Base-by-base conservation (phyloP, 345 rosid genomes). In the Turnera subulata region DNA sequence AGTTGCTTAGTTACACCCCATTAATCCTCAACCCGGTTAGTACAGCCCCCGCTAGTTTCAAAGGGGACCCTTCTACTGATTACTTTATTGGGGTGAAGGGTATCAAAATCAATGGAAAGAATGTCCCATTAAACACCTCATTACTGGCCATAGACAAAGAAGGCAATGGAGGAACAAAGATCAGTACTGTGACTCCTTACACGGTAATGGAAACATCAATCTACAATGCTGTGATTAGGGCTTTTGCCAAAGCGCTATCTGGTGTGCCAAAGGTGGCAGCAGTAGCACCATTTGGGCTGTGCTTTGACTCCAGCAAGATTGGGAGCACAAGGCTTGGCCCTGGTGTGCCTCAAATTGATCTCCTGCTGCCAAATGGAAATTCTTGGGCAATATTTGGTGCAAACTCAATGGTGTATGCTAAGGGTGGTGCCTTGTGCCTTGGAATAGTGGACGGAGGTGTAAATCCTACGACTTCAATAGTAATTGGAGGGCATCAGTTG, bases 401-500 rank as follows among this genome's bases (percentile, higher is more conserved):
- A n/a, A n/a, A n/a, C n/a, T n/a, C n/a, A n/a, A n/a, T n/a, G n/a
- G 40, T 59, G 11, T n/a, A n/a, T 14, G 64, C 49, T 0, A 17
- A 39, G 1, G 24, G 11, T 0, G 48, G 49, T 49, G 64, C 49
- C 2, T 2, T 59, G n/a, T 59, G 64, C 39, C 55, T 59, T n/a
- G 64, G 55, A 12, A 26, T 67, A 12, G 33, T 56, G 14, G 49
- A 71, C 8, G 76, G 71, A 13, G 67, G 71, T 14, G 47, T 47
- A 25, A 45, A 55, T 19, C 65, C 66, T 0, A 50, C 53, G 35
- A 65, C 66, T 14, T 60, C 71, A 6, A 58, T 67, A 35, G 70
- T 59, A 1, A 45, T 67, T 14, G 69, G 73, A 22, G 67, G 65
- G n/a, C n/a, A n/a, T n/a, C n/a, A n/a, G n/a, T n/a, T n/a, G n/a